Evolutionary conservation across 495 filamentous ascomycete species (phyloP).

Genomic region (Cercophora newfieldiana): DNA sequence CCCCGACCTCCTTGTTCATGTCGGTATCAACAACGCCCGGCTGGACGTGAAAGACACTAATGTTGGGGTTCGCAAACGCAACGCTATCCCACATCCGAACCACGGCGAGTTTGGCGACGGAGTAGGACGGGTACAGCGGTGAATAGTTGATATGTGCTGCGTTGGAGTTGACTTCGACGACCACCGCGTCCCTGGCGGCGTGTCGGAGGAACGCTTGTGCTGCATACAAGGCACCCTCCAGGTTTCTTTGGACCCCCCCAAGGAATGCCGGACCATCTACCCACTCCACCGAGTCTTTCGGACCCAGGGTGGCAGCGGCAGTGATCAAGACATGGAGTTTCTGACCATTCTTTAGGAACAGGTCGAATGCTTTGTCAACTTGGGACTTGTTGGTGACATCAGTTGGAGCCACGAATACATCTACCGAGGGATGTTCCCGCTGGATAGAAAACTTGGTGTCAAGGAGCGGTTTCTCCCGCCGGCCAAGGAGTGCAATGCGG

Average conservation of each 20-base stretch:
- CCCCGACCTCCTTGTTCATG: background rate
- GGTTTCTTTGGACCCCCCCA: conserved; percentile 37
- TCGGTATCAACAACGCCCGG: conserved; percentile 1
- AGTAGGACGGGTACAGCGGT: background rate
- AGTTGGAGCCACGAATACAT: background rate
- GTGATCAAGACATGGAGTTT: conserved; percentile 21
- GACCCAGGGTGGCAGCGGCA: conserved; percentile 1
- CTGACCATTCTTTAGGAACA: background rate
- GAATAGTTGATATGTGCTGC: background rate
- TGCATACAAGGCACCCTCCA: conserved; percentile 39
- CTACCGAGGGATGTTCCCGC: background rate
- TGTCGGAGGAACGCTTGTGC: conserved; percentile 32
- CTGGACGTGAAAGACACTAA: background rate
- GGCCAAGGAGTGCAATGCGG: conserved; percentile 25
- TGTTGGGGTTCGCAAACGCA: background rate
- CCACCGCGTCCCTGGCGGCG: conserved; percentile 1
- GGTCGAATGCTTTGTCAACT: background rate
- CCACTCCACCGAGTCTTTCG: conserved; percentile 13
- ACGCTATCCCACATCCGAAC: background rate
- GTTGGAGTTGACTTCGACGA: conserved; percentile 6
- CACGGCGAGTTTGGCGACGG: background rate
- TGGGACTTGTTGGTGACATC: background rate
- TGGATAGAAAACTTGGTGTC: background rate
- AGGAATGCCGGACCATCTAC: conserved; percentile 28
- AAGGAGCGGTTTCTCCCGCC: conserved; percentile 15